phyloP scores from a whole-genome alignment of 31 red algal genomes.

The Asparagopsis taxiformis region DNA sequence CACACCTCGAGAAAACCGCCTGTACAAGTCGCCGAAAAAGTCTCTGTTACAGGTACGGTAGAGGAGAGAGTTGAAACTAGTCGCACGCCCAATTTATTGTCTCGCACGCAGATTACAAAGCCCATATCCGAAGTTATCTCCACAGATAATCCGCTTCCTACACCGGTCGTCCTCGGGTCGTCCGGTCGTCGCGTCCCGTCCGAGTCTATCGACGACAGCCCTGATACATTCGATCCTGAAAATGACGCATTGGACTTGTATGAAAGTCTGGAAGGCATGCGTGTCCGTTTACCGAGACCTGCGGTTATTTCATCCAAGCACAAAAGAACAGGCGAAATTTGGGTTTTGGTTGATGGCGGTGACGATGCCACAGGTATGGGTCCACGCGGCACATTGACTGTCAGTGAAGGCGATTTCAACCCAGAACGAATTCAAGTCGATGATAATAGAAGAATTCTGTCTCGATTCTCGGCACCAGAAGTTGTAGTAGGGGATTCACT shows the following conservation, averaged over 20 bases:
- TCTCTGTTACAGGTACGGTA: not conserved
- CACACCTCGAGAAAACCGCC: not conserved
- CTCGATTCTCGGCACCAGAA: too few species aligned
- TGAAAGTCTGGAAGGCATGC: constrained; percentile 11
- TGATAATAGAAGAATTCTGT: too few species aligned
- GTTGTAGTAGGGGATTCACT: too few species aligned
- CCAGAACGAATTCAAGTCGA: too few species aligned
- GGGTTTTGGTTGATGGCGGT: not conserved
- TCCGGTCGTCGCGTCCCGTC: not conserved
- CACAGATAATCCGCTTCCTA: not conserved
- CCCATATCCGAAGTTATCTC: not conserved
- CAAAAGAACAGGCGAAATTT: not conserved
- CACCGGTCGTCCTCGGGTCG: not conserved
- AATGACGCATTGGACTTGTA: constrained; percentile 5
- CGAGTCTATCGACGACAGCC: too few species aligned
- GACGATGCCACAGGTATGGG: too few species aligned
- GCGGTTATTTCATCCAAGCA: not conserved
- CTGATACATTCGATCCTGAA: not conserved
- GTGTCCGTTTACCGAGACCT: not conserved
- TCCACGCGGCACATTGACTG: too few species aligned
- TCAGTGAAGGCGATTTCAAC: too few species aligned
- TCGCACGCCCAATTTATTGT: too few species aligned
- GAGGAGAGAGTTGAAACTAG: not conserved
- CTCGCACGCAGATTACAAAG: not conserved
- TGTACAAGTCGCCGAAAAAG: not conserved